Evolutionary conservation across 257 asterid species (phyloP).

Genomic region (Phtheirospermum japonicum): DNA sequence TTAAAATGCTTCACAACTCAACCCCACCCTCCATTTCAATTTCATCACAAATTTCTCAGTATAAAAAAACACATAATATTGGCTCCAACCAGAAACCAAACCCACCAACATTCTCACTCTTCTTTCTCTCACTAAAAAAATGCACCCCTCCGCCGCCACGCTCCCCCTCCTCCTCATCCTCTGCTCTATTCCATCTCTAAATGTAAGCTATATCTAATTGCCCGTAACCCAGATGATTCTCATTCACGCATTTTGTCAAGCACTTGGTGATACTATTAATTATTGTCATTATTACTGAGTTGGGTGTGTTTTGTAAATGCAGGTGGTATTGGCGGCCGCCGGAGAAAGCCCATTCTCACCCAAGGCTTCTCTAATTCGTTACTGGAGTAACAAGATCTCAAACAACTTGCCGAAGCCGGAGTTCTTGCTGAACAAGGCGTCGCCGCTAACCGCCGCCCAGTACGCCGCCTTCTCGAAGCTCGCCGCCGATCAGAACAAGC

Average conservation of each 20-base stretch:
- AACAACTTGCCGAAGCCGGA: slow-evolving; percentile 52
- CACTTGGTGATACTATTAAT: not conserved
- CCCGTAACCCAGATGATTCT: not conserved
- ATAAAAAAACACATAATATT: not conserved
- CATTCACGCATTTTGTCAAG: slow-evolving; percentile 12
- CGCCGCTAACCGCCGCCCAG: slow-evolving; percentile 51
- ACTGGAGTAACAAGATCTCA: slow-evolving; percentile 61
- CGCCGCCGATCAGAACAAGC: slow-evolving; percentile 53
- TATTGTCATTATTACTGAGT: not conserved
- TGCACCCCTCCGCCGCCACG: slow-evolving; percentile 33
- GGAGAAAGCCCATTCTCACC: slow-evolving; percentile 58
- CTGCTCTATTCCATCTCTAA: slow-evolving; percentile 25
- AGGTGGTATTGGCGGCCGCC: slow-evolving; percentile 39
- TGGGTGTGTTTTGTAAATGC: slow-evolving; percentile 34
- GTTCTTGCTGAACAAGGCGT: slow-evolving; percentile 54
- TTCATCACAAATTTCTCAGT: slow-evolving; percentile 35
- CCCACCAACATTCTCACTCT: slow-evolving; percentile 38
- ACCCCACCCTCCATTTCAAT: too few species aligned
- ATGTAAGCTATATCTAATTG: slow-evolving; percentile 26
- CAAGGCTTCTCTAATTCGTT: slow-evolving; percentile 46
- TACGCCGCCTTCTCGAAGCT: slow-evolving; percentile 51
- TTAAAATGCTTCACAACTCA: slow-evolving; percentile 13
- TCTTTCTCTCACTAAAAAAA: slow-evolving; percentile 34
- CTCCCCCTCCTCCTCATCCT: slow-evolving; percentile 28
- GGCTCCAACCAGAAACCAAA: too few species aligned